A percentile compares a stretch with the other conserved stretches of the same genome.
Evolutionary conservation across 768 basidiomycete species (phyloP).

Genomic region (Brasilioporus rufonigricans): DNA sequence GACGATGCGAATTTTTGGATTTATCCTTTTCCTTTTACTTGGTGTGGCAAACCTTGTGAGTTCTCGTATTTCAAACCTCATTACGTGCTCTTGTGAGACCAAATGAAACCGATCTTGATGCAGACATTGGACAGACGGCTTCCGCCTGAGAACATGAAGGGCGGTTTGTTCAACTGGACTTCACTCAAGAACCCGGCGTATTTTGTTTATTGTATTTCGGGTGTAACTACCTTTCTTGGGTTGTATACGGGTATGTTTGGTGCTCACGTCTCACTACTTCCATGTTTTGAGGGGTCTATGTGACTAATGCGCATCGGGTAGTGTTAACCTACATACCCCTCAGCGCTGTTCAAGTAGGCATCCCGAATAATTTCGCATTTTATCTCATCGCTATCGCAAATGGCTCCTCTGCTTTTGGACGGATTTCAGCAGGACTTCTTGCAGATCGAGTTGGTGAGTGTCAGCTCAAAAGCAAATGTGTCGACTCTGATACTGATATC

Average conservation of each 20-base stretch:
- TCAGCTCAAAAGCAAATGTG: background rate
- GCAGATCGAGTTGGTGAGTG: constrained; percentile 52
- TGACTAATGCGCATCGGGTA: constrained; percentile 21
- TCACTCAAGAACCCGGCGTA: constrained; percentile 50
- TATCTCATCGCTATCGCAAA: constrained; percentile 72
- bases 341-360: constrained; percentile 49
- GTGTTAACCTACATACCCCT: constrained; percentile 69
- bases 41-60: constrained; percentile 53
- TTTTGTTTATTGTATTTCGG: constrained; percentile 55
- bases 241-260: constrained; percentile 56
- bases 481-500: background rate
- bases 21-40: constrained; percentile 54
- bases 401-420: constrained; percentile 59
- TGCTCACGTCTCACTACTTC: background rate
- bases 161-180: constrained; percentile 55
- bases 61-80: background rate
- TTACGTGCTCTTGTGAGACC: background rate
- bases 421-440: constrained; percentile 50
- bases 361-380: constrained; percentile 51
- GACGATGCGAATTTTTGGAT: constrained; percentile 71
- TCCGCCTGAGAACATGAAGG: constrained; percentile 49
- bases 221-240: constrained; percentile 60
- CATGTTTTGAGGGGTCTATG: too few species aligned
- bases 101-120: background rate
- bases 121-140: constrained; percentile 44